Evolutionary conservation across 768 basidiomycete species (phyloP), one percentile per base, ranked within the genome.

Genomic region (Suillus plorans): DNA sequence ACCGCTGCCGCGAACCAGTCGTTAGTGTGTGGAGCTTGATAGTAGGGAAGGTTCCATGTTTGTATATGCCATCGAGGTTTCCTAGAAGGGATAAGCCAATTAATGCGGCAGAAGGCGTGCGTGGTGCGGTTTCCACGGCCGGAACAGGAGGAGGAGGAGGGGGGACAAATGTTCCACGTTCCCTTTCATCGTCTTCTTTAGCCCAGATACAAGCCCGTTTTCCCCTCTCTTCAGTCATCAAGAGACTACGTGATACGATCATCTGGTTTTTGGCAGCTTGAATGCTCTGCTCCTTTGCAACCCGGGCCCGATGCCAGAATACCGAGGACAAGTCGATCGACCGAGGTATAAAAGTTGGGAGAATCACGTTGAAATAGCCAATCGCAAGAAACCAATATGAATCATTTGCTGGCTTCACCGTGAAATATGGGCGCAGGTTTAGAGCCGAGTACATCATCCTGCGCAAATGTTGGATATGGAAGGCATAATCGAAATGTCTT

Each of bases 361-460:
- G 85, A 63, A 93, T 78, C 68, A 95, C 82, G 75, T 93, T 94
- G 81, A 90, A 91, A 77, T 90, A 92, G 5, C 89, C 87, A 63
- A 92, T 86, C n/a, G 89, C 86, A 41, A 93, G 81, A 79, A 88
- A 91, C 88, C 90, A 92, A 78, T 91, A 91, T 13, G 91, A 92
- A 66, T 84, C 82, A 67, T 83, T 79, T 22, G 80, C 71, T 3
- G 80, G 71, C 60, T 78, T 80, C 62, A 79, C 77, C 47, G 78
- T 69, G 47, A 87, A 77, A 71, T 85, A 83, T 5, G 89, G 86
- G 4, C 93, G 85, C 45, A 94, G 78, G 75, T 94, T 95, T 58
- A 94, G 79, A 14, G 94, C 92, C 9, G 91, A 91, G 74, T 95
- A 95, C 85, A 95, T 88, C 86, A 94, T 85, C 63, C 87, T 89